Evolutionary conservation across 169 alveolate genomes (phyloP).

Genomic region (Toxoplasma gondii): DNA sequence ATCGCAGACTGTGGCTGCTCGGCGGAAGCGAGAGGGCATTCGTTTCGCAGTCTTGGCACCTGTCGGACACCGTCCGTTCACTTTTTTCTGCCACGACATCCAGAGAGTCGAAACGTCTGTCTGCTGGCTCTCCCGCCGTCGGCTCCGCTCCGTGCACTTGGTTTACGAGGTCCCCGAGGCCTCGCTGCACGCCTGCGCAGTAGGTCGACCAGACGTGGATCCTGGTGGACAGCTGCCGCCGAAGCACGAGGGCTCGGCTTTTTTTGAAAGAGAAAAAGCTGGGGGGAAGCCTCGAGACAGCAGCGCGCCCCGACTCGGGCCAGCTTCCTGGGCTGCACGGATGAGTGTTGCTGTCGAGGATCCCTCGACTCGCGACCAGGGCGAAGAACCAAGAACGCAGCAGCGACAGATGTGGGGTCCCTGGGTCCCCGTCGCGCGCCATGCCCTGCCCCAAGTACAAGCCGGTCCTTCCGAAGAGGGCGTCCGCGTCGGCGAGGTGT

Average conservation of each 20-base stretch:
- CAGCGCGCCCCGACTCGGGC: neutral
- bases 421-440: neutral
- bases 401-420: neutral
- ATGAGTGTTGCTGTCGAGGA: conserved; percentile 35
- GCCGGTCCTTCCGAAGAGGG: neutral
- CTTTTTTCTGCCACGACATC: too few species aligned
- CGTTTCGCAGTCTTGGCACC: too few species aligned
- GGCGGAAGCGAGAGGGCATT: too few species aligned
- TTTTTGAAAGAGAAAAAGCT: neutral
- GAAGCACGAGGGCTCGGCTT: neutral
- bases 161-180: neutral
- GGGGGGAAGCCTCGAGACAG: neutral
- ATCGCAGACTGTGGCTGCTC: too few species aligned
- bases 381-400: neutral
- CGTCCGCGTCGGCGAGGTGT: conserved; percentile 15
- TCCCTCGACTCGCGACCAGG: neutral
- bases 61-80: too few species aligned
- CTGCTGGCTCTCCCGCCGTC: neutral
- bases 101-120: neutral
- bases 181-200: neutral
- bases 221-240: neutral
- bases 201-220: neutral
- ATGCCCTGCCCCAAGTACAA: neutral
- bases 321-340: neutral
- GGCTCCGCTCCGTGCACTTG: neutral